Base-by-base conservation (phyloP, 139 green algal genomes). In the Ettlia oleoabundans region DNA sequence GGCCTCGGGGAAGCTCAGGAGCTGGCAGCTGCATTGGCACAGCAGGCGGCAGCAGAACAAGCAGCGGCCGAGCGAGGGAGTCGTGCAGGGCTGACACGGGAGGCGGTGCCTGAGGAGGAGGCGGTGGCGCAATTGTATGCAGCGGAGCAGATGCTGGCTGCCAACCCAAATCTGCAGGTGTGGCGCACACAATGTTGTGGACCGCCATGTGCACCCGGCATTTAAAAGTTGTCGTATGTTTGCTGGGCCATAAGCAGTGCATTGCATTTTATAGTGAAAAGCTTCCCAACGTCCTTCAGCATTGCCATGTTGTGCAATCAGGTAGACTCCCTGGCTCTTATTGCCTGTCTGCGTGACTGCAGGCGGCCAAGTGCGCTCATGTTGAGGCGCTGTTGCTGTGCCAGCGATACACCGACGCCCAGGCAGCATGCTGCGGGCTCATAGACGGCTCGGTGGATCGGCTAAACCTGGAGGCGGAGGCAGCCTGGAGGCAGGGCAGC, bases 381-480 rank as follows among this genome's bases (percentile, higher is more conserved):
- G 67, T 82, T 13, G 88, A 92, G 79, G 86, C 81, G 2, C 74
- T 91, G 21, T 80, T 92, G 30, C 65, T 82, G 30, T 88, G 81
- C 70, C 33, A 63, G 62, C 80, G 88, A 3, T 90, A 84, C n/a
- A 40, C 37, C 0, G 87, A 91, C 35, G 88, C 88, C 4, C 28
- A 66, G 21, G 74, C 64, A 24, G 72, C 24, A 24, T 70, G 63
- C 32, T 37, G 7, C 8, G 35, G n/a, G 9, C 51, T 92, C 33
- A 47, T 67, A 5, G 13, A 43, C 19, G 87, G 87, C 0, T 67
- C 53, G 6, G 32, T 58, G 2, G 84, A 92, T 47, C 62, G 77
- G 37, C 58, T 73, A 3, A 88, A 90, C 62, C 65, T 92, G 26
- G 30, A 85, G 21, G 84, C 84, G 1, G 84, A 92, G 52, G 66